Conservation (phyloP, 2,329 filamentous ascomycete species). For the Pestalotiopsis sp. region DNA sequence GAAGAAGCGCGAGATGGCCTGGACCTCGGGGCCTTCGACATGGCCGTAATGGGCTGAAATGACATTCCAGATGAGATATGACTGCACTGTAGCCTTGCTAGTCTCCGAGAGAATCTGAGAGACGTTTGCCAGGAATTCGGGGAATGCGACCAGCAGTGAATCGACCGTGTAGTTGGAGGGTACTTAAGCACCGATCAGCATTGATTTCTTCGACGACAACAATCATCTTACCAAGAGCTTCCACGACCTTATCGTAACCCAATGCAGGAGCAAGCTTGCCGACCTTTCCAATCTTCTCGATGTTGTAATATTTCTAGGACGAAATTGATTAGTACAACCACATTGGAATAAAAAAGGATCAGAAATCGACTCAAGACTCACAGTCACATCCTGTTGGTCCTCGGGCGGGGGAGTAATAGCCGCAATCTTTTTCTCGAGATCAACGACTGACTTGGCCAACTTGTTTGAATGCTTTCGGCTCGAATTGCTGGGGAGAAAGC, state of each 20-base stretch:
- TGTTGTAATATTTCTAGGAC: slow-evolving; percentile 65
- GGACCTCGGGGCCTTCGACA: slow-evolving; percentile 61
- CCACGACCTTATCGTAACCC: slow-evolving; percentile 53
- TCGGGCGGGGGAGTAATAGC: slow-evolving; percentile 59
- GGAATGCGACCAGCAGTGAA: slow-evolving; percentile 60
- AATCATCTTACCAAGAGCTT: slow-evolving; percentile 35
- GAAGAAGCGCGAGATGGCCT: slow-evolving; percentile 60
- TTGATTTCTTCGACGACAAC: background rate
- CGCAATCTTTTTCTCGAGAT: slow-evolving; percentile 65
- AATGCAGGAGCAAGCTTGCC: slow-evolving; percentile 58
- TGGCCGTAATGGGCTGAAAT: slow-evolving; percentile 54
- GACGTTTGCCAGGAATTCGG: slow-evolving; percentile 61
- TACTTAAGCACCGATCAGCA: slow-evolving; percentile 23
- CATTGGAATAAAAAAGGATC: background rate
- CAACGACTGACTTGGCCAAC: slow-evolving; percentile 46
- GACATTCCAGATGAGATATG: slow-evolving; percentile 68
- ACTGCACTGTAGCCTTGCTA: slow-evolving; percentile 56
- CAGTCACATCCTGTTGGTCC: slow-evolving; percentile 62
- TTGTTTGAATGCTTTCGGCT: slow-evolving; percentile 25
- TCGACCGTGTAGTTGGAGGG: slow-evolving; percentile 52
- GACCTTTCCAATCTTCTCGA: slow-evolving; percentile 58
- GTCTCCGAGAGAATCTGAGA: slow-evolving; percentile 57
- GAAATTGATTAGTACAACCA: slow-evolving; percentile 12
- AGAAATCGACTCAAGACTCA: slow-evolving; percentile 23
- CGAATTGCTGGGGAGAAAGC: slow-evolving; percentile 28